These are phyloP conservation scores for Diaporthe sp. DNA, from an alignment of 2,329 filamentous ascomycete species.

Conservation along the genomic window DNA sequence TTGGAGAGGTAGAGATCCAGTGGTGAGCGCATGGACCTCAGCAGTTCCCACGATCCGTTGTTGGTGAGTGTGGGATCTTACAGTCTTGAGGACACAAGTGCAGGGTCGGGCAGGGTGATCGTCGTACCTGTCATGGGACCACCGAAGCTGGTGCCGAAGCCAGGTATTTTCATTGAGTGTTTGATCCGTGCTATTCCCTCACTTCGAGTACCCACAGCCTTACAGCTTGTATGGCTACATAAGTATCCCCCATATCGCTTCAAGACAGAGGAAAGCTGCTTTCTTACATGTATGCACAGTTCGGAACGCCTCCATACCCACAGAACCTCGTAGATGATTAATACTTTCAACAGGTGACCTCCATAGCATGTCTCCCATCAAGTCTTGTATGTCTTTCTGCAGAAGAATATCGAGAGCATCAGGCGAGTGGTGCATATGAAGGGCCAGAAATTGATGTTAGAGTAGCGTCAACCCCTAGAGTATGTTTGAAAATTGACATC, in stretches of 20 bases:
- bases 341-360: neutral
- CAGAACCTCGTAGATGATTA: neutral
- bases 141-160: too few species aligned
- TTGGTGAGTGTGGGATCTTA: too few species aligned
- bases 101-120: neutral
- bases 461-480: neutral
- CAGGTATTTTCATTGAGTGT: too few species aligned
- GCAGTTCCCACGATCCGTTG: neutral
- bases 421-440: neutral
- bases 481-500: neutral
- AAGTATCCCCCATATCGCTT: neutral
- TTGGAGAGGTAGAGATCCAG: neutral
- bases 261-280: neutral
- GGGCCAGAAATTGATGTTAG: neutral
- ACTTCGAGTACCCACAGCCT: neutral
- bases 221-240: neutral
- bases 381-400: neutral
- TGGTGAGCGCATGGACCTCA: neutral
- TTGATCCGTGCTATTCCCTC: too few species aligned
- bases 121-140: too few species aligned
- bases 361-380: neutral
- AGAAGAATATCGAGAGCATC: neutral
- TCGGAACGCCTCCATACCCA: neutral
- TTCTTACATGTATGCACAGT: neutral
- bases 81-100: neutral